Evolutionary conservation across 2,329 filamentous ascomycete genomes (phyloP).

Genomic region (Cordyceps militaris): DNA sequence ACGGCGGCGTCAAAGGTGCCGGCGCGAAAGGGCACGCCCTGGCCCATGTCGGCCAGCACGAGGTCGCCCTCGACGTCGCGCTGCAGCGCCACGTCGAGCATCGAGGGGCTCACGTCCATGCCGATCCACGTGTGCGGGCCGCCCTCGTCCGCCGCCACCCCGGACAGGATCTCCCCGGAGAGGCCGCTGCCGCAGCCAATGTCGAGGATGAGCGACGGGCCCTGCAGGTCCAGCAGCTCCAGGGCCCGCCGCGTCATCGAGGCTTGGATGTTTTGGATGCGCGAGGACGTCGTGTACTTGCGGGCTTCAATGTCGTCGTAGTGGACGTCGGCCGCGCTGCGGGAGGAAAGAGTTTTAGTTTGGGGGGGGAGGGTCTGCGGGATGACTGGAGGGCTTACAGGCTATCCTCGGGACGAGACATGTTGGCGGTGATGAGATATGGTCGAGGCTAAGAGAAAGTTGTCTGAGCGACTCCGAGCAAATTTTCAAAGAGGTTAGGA

Average conservation of each 20-base stretch:
- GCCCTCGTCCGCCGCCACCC: conserved; percentile 59
- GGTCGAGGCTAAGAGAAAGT: neutral
- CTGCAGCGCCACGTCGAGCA: conserved; percentile 92
- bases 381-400: conserved; percentile 50
- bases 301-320: conserved; percentile 93
- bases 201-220: conserved; percentile 85
- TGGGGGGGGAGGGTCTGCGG: neutral
- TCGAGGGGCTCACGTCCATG: conserved; percentile 91
- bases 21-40: conserved; percentile 87
- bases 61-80: conserved; percentile 88
- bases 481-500: neutral
- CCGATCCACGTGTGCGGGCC: conserved; percentile 95
- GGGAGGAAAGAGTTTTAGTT: conserved; percentile 13
- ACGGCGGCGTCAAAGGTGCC: conserved; percentile 94
- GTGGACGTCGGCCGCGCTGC: conserved; percentile 87
- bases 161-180: conserved; percentile 85
- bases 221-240: conserved; percentile 73
- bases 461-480: neutral
- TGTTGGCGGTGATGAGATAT: conserved; percentile 35
- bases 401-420: conserved; percentile 96
- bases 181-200: conserved; percentile 94
- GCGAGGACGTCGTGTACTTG: conserved; percentile 95
- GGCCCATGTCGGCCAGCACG: conserved; percentile 90
- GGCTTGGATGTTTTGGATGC: conserved; percentile 92
- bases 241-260: conserved; percentile 92